These are phyloP conservation scores for Albifimbria verrucaria DNA, from an alignment of 2,329 filamentous ascomycete genomes.

Conservation along the genomic window DNA sequence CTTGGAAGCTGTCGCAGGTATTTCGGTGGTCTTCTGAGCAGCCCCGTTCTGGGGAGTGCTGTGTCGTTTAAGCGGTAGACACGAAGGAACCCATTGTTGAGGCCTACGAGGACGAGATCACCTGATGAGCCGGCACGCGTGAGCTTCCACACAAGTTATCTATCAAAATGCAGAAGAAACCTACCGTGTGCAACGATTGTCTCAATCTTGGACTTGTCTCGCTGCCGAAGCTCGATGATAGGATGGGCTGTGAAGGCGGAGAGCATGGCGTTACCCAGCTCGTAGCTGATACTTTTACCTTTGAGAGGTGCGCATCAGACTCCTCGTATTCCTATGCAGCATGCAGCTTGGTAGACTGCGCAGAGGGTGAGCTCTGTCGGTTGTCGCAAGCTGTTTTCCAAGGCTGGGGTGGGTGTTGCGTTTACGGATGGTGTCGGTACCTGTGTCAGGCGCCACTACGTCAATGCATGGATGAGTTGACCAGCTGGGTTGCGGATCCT, in stretches of 20 bases:
- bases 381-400: background rate
- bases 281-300: conserved; percentile 28
- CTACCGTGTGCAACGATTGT: conserved; percentile 86
- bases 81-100: conserved; percentile 84
- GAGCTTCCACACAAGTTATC: conserved; percentile 5
- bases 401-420: background rate
- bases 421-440: background rate
- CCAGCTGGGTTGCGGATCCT: too few relatives aligned
- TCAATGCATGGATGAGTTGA: background rate
- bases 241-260: conserved; percentile 95
- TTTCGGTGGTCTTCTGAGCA: conserved; percentile 18
- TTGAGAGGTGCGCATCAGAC: conserved; percentile 26
- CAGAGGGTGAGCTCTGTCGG: background rate
- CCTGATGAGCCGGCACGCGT: conserved; percentile 44
- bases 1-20: conserved; percentile 20
- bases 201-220: conserved; percentile 97
- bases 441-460: background rate
- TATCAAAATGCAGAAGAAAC: conserved; percentile 9
- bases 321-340: background rate
- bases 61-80: conserved; percentile 87
- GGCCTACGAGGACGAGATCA: conserved; percentile 85
- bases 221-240: conserved; percentile 92
- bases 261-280: conserved; percentile 68
- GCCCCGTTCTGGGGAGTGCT: conserved; percentile 32
- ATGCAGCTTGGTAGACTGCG: background rate